Percentiles rank a stretch among this genome's conserved stretches.
phyloP scores from a whole-genome alignment of 306 rosid genomes.

The Rosa multiflora region DNA sequence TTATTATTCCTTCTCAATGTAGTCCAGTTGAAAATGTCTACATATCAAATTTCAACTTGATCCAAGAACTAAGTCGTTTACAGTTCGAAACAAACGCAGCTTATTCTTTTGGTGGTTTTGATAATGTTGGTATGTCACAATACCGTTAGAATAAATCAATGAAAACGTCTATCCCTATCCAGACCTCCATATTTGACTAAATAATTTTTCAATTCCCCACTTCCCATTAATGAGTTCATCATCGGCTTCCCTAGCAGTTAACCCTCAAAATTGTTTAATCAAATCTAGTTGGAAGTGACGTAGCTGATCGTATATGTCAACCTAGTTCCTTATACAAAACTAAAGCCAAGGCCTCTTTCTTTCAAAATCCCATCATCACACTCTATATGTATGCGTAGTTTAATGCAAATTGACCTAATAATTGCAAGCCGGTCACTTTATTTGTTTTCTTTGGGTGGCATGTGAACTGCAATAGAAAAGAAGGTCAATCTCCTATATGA shows the following conservation, averaged over 20 bases:
- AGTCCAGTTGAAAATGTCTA: neutral
- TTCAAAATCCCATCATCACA: constrained; percentile 8
- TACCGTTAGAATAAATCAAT: constrained; percentile 28
- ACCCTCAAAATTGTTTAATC: constrained; percentile 30
- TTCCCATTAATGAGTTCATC: neutral
- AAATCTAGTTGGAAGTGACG: constrained; percentile 31
- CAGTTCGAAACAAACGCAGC: neutral
- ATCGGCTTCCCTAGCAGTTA: constrained; percentile 25
- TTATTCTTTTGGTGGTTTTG: constrained; percentile 32
- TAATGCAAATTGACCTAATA: neutral
- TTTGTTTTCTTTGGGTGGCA: neutral
- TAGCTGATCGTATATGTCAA: constrained; percentile 35
- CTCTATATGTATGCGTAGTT: neutral
- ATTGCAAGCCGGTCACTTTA: constrained; percentile 5
- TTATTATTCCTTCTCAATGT: neutral
- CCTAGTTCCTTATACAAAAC: constrained; percentile 18
- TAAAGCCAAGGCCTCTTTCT: constrained; percentile 18
- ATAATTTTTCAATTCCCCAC: neutral
- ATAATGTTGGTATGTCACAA: constrained; percentile 27
- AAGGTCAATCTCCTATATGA: constrained; percentile 30
- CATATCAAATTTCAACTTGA: neutral
- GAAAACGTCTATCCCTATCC: neutral
- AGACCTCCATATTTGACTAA: constrained; percentile 20
- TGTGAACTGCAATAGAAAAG: constrained; percentile 24
- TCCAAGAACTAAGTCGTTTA: neutral